A percentile compares a stretch with the other conserved stretches of the same genome.
Evolutionary conservation across 129 eudicot genomes (phyloP).

Genomic region (Centaurea solstitialis): DNA sequence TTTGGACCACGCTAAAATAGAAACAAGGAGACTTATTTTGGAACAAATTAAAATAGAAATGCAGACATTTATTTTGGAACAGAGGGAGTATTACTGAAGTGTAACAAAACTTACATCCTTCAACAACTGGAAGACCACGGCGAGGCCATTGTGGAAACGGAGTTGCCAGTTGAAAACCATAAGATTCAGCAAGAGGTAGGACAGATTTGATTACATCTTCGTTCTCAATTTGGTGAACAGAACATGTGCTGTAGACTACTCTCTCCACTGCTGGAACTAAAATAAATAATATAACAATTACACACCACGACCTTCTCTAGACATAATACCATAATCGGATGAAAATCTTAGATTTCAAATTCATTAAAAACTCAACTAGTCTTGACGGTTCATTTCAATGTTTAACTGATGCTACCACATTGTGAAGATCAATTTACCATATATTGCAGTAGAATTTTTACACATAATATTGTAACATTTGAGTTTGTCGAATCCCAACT

Average conservation of each 20-base stretch:
- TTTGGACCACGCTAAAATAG: background rate
- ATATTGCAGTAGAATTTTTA: background rate
- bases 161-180: constrained; percentile 71
- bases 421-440: background rate
- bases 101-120: constrained; percentile 70
- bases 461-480: background rate
- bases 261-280: constrained; percentile 90
- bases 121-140: constrained; percentile 82
- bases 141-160: constrained; percentile 87
- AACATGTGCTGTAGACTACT: constrained; percentile 94
- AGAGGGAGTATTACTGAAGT: background rate
- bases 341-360: background rate
- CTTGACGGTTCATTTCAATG: background rate
- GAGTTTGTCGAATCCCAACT: constrained; percentile 26
- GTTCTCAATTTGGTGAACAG: constrained; percentile 84
- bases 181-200: constrained; percentile 59
- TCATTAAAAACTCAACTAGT: background rate
- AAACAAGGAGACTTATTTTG: background rate
- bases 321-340: background rate
- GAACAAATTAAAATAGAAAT: background rate
- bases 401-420: constrained; percentile 12
- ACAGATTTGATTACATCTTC: constrained; percentile 88
- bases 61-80: background rate
- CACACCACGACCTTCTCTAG: background rate
- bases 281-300: background rate